Evolutionary conservation across 78 protist species (phyloP).

Genomic region (Dictyostelium capitatum): DNA sequence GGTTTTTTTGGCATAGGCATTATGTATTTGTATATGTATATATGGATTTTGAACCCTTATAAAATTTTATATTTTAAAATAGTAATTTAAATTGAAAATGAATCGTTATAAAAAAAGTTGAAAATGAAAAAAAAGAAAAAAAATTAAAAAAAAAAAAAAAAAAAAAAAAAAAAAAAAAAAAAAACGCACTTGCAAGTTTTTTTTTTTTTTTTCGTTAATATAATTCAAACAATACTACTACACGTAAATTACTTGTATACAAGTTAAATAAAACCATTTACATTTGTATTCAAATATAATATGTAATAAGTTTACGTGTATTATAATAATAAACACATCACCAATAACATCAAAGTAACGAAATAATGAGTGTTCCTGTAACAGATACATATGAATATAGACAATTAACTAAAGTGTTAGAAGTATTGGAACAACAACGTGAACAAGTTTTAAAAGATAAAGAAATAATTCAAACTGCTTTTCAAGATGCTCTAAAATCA

Average conservation of each 20-base stretch:
- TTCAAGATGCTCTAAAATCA: not conserved
- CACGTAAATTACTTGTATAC: too few relatives aligned
- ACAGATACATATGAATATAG: slow-evolving; percentile 62
- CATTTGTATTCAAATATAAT: too few relatives aligned
- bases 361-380: slow-evolving; percentile 23
- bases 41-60: not conserved
- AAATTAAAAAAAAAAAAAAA: not conserved
- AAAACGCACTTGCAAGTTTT: not conserved
- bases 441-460: slow-evolving; percentile 43
- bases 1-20: not conserved
- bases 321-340: too few relatives aligned
- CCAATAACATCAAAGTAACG: too few relatives aligned
- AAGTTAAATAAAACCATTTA: too few relatives aligned
- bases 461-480: not conserved
- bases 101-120: not conserved
- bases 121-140: not conserved
- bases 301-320: too few relatives aligned
- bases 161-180: not conserved
- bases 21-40: not conserved
- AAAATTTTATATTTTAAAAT: not conserved
- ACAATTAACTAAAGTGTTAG: slow-evolving; percentile 36
- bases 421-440: slow-evolving; percentile 57
- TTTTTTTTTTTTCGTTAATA: not conserved
- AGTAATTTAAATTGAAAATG: not conserved
- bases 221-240: too few relatives aligned